Base-by-base conservation (phyloP, 73 alveolate species). In the Paramecium caudatum region DNA sequence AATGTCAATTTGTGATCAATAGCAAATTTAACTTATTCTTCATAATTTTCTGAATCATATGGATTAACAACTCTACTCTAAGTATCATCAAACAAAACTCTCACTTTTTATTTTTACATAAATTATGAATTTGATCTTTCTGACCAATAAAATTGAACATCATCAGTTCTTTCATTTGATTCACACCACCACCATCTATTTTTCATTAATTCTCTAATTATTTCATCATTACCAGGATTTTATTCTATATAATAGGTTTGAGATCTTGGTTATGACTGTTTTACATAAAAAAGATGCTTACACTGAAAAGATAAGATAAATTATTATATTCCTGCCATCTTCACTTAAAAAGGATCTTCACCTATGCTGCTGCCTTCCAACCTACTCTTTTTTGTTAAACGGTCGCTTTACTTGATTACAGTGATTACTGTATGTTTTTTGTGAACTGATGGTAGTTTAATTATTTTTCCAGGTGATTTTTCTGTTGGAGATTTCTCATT, bases 101-200 rank as follows among this genome's bases (percentile, higher is more conserved):
- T 16, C 7, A 43, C 12, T 55, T 55, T 23, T 23, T 55, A 55
- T 55, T 55, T 55, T 25, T 55, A 55, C 3, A 23, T 12, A 23
- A 25, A 0, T 55, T 25, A 55, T 1, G 43, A 55, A 55, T 55
- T 55, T 23, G 30, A 55, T 55, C 30, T 55, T 7, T 23, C 5
- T 19, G 80, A 55, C 80, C 80, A 55, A 55, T 55, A 55, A 55
- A 55, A 55, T 55, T 55, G 16, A 27, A 55, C 80, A 23, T 55
- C 80, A 7, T 55, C 80, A 27, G 80, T 27, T 5, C 30, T 55
- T 55, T 55, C 80, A 55, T 7, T 16, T 10, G 80, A 19, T 55
- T 55, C 80, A 55, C 80, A 55, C 80, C 80, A 55, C 80, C 80
- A 55, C 80, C 80, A 55, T 55, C 80, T 17, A 9, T 55, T 55